A percentile compares a stretch with the other conserved stretches of the same genome.
Evolutionary conservation across 1,284 basidiomycete species (phyloP).

Genomic region (Pholiota adiposa): DNA sequence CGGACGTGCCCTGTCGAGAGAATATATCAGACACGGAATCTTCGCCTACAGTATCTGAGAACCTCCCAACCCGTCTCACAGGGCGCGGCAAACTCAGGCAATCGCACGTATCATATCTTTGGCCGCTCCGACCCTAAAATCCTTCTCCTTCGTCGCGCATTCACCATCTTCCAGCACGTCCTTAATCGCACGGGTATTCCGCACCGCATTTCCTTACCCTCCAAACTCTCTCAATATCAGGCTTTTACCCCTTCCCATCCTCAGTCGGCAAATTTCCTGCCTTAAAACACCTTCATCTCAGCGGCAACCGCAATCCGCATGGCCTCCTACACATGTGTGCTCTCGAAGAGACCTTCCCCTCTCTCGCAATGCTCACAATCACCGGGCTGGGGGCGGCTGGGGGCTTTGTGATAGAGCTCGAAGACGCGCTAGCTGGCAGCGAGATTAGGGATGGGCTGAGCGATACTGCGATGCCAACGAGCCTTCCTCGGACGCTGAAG

Average conservation of each 20-base stretch:
- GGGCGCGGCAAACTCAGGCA: constrained; percentile 5
- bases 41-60: not conserved
- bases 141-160: constrained; percentile 42
- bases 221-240: constrained; percentile 42
- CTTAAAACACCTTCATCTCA: constrained; percentile 47
- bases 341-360: constrained; percentile 43
- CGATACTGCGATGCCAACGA: constrained; percentile 22
- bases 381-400: constrained; percentile 44
- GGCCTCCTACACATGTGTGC: constrained; percentile 44
- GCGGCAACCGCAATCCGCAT: constrained; percentile 53
- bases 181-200: constrained; percentile 42
- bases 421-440: constrained; percentile 26
- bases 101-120: constrained; percentile 39
- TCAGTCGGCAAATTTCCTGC: constrained; percentile 40
- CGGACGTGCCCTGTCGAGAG: constrained; percentile 22
- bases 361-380: constrained; percentile 44
- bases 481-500: constrained; percentile 24
- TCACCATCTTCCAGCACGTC: constrained; percentile 40
- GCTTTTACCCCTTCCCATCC: constrained; percentile 54
- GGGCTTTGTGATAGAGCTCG: constrained; percentile 42
- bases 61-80: not conserved
- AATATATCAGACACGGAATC: not conserved
- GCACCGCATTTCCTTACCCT: constrained; percentile 41
- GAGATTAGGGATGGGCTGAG: constrained; percentile 1
- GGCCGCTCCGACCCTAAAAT: constrained; percentile 46